Conservation (phyloP, 495 filamentous ascomycete species). For the Lophiotrema nucula region DNA sequence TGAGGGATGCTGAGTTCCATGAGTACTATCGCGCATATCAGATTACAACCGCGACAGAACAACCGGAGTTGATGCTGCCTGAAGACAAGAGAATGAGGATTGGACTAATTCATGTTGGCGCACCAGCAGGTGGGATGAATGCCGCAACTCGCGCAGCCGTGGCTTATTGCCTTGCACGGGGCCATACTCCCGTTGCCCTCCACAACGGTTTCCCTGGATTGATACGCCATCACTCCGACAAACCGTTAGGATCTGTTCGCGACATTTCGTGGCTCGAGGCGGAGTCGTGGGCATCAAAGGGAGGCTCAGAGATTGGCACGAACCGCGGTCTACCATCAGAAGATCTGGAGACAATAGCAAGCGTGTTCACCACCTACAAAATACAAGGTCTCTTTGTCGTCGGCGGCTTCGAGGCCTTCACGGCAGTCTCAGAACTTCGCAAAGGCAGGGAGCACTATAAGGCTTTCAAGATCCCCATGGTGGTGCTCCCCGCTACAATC, state of each 20-base stretch:
- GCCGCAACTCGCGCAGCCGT: constrained; percentile 92
- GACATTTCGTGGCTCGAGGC: constrained; percentile 89
- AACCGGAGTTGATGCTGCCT: constrained; percentile 62
- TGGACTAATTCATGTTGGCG: constrained; percentile 94
- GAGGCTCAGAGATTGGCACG: constrained; percentile 96
- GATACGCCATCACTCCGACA: constrained; percentile 81
- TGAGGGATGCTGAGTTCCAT: constrained; percentile 89
- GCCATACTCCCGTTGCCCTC: constrained; percentile 86
- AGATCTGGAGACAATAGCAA: constrained; percentile 78
- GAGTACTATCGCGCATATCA: constrained; percentile 89
- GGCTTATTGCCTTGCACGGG: constrained; percentile 91
- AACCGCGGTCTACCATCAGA: constrained; percentile 88
- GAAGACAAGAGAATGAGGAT: constrained; percentile 85
- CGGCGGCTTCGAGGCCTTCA: constrained; percentile 97
- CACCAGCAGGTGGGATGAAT: constrained; percentile 99
- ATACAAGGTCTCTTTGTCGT: constrained; percentile 91
- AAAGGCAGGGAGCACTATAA: constrained; percentile 73
- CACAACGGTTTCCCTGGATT: constrained; percentile 98
- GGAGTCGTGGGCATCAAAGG: constrained; percentile 91
- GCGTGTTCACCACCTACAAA: constrained; percentile 78
- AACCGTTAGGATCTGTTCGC: constrained; percentile 77
- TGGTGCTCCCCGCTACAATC: constrained; percentile 91
- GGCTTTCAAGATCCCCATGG: constrained; percentile 90
- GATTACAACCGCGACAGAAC: constrained; percentile 76
- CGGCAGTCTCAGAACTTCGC: constrained; percentile 81